Base-by-base conservation (phyloP, 208 protist species). In the Acanthamoeba healyi region DNA sequence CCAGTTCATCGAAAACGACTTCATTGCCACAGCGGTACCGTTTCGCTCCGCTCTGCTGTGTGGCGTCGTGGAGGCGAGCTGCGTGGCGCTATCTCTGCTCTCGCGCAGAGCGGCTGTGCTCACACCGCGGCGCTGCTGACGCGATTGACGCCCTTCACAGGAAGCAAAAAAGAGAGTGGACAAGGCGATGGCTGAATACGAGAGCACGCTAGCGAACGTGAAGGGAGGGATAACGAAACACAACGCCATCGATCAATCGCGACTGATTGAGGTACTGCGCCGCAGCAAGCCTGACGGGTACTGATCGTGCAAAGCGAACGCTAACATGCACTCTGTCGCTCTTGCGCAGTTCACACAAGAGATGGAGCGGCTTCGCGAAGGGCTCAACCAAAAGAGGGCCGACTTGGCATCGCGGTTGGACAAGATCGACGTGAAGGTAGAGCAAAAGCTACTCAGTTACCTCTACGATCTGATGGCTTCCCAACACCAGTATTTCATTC, bases 141-240 rank as follows among this genome's bases (percentile, higher is more conserved):
- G 72, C 7, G 9, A 19, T n/a, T n/a, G n/a, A n/a, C n/a, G 38
- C n/a, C 70, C 38, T 63, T 46, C 14, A 19, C 81, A 88, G 81
- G 81, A 88, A 42, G 81, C 81, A n/a, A 88, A 88, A 44, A 88
- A 88, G 81, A n/a, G 51, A 26, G 49, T 88, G 42, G 81, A 88
- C 49, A 88, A 88, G 34, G 81, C 81, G 0, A 63, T 56, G 51
- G 29, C 46, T 3, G 81, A 88, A 19, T 88, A 88, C 34, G 81
- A 88, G 81, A 88, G 81, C 34, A 63, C 81, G 24, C 29, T 88
- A n/a, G 49, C 42, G 17, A 88, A 56, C 34, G 81, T 88, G 46
- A 88, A 61, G 34, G 51, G 81, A 44, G 81, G 81, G 19, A 88
- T 81, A 19, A 81, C 70, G 24, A 81, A 81, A 49, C 70, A 81